Evolutionary conservation across 352 stramenopile species (phyloP), one percentile per base, ranked within the genome.

Genomic region (Pythium pyrilobum): DNA sequence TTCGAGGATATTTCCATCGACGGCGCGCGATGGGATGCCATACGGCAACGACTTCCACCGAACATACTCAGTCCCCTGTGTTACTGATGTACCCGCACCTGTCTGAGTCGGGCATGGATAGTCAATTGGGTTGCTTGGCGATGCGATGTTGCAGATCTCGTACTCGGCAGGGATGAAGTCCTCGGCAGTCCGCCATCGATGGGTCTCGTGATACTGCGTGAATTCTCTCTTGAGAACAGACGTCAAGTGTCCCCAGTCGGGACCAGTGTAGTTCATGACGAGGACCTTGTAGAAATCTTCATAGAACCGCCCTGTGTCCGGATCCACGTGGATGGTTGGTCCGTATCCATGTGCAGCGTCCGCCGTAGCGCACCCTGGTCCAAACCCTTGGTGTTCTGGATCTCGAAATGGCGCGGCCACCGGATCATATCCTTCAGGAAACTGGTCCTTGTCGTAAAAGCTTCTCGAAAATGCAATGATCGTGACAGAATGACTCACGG

Each of bases 1-100:
- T 76, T 99, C 96, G 1, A 99, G 67, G 37, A 98, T 79, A 67
- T 99, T 99, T 0, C 97, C 97, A 58, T 98, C 86, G 25, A 84
- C 82, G 51, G 96, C 95, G 32, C 82, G 85, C 12, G 91, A 95
- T 13, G 96, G 96, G 5, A 97, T 75, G 16, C 90, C 85, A 34
- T 51, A 70, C 27, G 81, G 81, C 12, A 92, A 61, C 23, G 60
- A 62, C 8, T 59, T 77, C 77, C 79, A 89, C 38, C 86, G 69
- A 8, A 87, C 71, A 20, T 78, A 82, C 3, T 21, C 36, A 15
- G n/a, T n/a, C n/a, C n/a, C n/a, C n/a, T n/a, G n/a, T n/a, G 11
- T 2, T 2, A 34, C 23, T n/a, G n/a, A n/a, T 1, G 20, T 25
- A 15, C 25, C 18, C 25, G 29, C 38, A 8, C 18, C 6, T 13